phyloP scores from a whole-genome alignment of 1,139 yeast species.

The Eremothecium cymbalariae region DNA sequence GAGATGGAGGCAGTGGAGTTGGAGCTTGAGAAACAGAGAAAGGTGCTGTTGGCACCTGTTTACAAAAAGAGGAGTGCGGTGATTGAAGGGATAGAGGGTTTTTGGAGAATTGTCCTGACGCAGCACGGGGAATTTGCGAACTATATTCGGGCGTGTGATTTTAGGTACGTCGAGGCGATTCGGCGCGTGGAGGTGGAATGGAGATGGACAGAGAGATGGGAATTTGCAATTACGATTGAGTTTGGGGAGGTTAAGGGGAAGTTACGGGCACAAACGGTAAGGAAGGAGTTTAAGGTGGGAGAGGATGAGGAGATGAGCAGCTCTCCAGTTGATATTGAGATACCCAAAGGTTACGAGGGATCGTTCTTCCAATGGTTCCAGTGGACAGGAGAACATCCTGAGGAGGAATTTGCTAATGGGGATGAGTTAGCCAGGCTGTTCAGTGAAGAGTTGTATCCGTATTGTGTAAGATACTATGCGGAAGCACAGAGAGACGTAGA shows the following conservation, averaged over 20 bases:
- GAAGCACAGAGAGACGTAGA: slow-evolving; percentile 49
- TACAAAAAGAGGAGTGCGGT: slow-evolving; percentile 43
- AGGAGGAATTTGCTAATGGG: slow-evolving; percentile 65
- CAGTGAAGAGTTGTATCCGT: slow-evolving; percentile 60
- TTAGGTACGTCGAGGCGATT: slow-evolving; percentile 56
- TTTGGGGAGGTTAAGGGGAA: slow-evolving; percentile 38
- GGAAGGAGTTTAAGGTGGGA: slow-evolving; percentile 46
- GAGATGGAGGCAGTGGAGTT: slow-evolving; percentile 49
- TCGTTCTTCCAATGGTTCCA: slow-evolving; percentile 66
- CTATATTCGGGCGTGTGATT: slow-evolving; percentile 56
- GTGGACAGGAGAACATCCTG: slow-evolving; percentile 69
- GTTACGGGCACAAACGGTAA: slow-evolving; percentile 45
- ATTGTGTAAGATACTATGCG: slow-evolving; percentile 64
- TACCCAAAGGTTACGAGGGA: slow-evolving; percentile 51
- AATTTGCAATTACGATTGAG: slow-evolving; percentile 49
- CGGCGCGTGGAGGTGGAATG: slow-evolving; percentile 45
- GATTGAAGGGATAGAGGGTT: slow-evolving; percentile 47
- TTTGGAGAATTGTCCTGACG: slow-evolving; percentile 71
- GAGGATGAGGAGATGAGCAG: slow-evolving; percentile 41
- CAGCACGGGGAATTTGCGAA: slow-evolving; percentile 73
- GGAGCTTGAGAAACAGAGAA: slow-evolving; percentile 44
- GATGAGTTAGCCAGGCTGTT: slow-evolving; percentile 59
- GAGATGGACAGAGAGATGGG: slow-evolving; percentile 29
- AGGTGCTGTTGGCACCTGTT: slow-evolving; percentile 43
- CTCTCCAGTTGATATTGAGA: slow-evolving; percentile 41